Percentiles rank a stretch among this genome's conserved stretches.
Evolutionary conservation across 768 basidiomycete species (phyloP).

Genomic region (Lentinula detonsa): DNA sequence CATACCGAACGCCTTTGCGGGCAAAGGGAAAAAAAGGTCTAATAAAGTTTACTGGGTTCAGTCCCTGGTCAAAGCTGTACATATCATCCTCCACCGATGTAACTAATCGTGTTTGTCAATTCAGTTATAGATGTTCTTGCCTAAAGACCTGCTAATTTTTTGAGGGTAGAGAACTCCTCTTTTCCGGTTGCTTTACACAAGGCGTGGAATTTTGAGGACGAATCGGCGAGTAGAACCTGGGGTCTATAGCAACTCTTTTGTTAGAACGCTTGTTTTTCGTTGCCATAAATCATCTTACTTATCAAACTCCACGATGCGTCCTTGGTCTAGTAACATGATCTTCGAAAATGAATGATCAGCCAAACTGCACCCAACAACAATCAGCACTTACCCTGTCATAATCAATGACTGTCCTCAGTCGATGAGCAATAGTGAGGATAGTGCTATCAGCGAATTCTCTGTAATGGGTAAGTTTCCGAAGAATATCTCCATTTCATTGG

Average conservation of each 20-base stretch:
- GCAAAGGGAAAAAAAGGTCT: too few species aligned
- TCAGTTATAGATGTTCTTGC: not conserved
- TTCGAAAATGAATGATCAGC: conserved; percentile 16
- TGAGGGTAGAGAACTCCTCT: conserved; percentile 62
- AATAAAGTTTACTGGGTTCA: too few species aligned
- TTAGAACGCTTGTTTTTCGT: not conserved
- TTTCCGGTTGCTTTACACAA: conserved; percentile 73
- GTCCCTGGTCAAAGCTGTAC: too few species aligned
- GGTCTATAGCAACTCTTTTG: conserved; percentile 29
- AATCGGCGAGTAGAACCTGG: conserved; percentile 44
- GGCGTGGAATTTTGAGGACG: conserved; percentile 55
- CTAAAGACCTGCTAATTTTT: conserved; percentile 53
- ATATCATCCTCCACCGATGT: too few species aligned
- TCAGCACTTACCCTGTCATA: conserved; percentile 64
- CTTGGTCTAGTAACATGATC: conserved; percentile 77
- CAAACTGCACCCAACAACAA: not conserved
- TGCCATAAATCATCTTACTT: conserved; percentile 23
- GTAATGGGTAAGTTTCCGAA: not conserved
- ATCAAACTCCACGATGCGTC: conserved; percentile 74
- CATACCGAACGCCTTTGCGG: too few species aligned
- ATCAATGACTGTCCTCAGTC: conserved; percentile 59
- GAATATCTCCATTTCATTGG: too few species aligned
- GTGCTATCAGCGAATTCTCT: conserved; percentile 79
- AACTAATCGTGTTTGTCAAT: too few species aligned
- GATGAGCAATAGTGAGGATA: conserved; percentile 79